Base-by-base conservation (phyloP, 352 stramenopile genomes). In the Phytophthora pinifolia region DNA sequence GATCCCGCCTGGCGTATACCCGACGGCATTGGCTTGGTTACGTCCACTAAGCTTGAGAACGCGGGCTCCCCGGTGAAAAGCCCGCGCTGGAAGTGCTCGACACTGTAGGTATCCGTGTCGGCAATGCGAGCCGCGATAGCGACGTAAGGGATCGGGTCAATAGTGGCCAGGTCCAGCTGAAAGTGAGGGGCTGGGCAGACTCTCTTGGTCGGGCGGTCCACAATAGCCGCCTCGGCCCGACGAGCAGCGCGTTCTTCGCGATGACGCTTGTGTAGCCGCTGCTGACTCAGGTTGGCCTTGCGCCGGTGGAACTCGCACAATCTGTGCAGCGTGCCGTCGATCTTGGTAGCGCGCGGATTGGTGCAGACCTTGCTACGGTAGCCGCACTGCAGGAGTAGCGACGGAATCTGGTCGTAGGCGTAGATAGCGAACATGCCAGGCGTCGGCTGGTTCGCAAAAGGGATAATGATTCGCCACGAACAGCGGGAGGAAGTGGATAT, bases 301-400 rank as follows among this genome's bases (percentile, higher is more conserved):
- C 56, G 56, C 0, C 74, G 76, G 45, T 87, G 76, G 38, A 76
- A 67, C 33, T 85, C 74, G 53, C 76, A 87, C 12, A 83, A 58
- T 10, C 70, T 77, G 61, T 87, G 76, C 15, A 85, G 48, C 6
- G 62, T 54, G 1, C 76, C 74, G 15, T 77, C 76, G 32, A 74
- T 57, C 41, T 85, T 84, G 7, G 65, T 65, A 6, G 70, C 63
- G 35, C 74, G 76, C 0, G 43, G 17, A 42, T 76, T 69, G 27
- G 57, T 67, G 59, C 74, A 87, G 37, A 67, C 47, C 37, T 84
- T 87, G 58, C 70, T 82, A 9, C 68, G 60, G 54, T 84, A 84
- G 8, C 48, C 36, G 37, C 62, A 65, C 47, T 58, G 47, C 51
- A 64, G 35, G 13, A 64, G 43, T 37, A 62, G 22, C 22, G 22